Base-by-base conservation (phyloP, 495 filamentous ascomycete genomes). In the Lindgomyces ingoldianus region DNA sequence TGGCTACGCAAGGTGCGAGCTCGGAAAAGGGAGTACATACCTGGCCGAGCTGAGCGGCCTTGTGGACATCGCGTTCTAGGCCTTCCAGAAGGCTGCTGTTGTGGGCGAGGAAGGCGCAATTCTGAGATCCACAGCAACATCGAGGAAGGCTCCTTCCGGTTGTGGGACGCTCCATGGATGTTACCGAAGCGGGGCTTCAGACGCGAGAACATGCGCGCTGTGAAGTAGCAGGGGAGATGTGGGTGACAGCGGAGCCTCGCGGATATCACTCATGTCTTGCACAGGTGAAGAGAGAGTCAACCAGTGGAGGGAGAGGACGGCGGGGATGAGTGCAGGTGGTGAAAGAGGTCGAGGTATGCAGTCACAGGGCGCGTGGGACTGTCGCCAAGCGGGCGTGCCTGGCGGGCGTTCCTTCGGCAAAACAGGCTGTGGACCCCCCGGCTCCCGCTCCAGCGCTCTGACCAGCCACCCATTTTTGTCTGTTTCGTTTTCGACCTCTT, bases 41-140 rank as follows among this genome's bases (percentile, higher is more conserved):
- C 89, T 96, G 89, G 48, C 93, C 93, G 73, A 97, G 82, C 63
- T 87, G 81, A 33, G 91, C 93, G 12, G 93, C 93, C 25, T 84
- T 89, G 60, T 84, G 84, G 14, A 96, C 88, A 77, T 97, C 90
- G 67, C 86, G 87, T 76, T 98, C 93, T 64, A 97, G 78, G 54
- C 86, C 87, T 70, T 88, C 83, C 21, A 96, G 81, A 69, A 42
- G 91, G 85, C 74, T 83, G 85, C 57, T 93, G 81, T 73, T 88
- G 90, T 64, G 87, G 84, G 73, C 92, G 93, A 96, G 81, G 72
- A 87, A 91, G 54, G 87, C 85, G 72, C 93, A 98, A 64, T 91
- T 87, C 46, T 80, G 73, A 44, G 83, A 85, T 42, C 91, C 93
- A 79, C 93, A 98, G 76, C 93, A 98, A 77, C 93, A 98, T 41